Percentiles rank a stretch among this genome's conserved stretches.
Conservation (phyloP, 495 filamentous ascomycete species). For the Thermothielavioides terrestris region DNA sequence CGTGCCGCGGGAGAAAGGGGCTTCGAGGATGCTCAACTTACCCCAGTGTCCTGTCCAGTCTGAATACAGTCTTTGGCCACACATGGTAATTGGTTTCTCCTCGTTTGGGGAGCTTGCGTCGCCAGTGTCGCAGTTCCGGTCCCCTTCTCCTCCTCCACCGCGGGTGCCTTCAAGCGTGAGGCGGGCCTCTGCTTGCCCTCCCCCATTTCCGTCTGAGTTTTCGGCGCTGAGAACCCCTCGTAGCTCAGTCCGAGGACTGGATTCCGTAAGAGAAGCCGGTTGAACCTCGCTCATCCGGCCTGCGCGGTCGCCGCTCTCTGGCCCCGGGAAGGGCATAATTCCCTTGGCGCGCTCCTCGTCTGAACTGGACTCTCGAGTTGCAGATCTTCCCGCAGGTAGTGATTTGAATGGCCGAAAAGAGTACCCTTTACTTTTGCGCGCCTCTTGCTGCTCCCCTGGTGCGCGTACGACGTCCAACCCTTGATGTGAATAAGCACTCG, state of each 20-base stretch:
- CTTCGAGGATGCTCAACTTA: background rate
- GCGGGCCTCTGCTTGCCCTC: background rate
- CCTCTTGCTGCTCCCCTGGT: background rate
- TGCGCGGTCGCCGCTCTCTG: background rate
- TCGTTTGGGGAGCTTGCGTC: background rate
- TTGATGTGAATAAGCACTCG: background rate
- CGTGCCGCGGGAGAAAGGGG: background rate
- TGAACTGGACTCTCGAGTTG: background rate
- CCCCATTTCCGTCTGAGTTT: background rate
- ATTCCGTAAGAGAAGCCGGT: background rate
- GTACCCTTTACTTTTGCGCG: background rate
- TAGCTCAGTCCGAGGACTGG: background rate
- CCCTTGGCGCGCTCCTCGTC: background rate
- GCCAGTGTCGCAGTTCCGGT: background rate
- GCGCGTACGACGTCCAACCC: background rate
- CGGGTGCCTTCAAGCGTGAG: background rate
- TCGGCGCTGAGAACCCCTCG: background rate
- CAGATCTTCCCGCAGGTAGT: background rate
- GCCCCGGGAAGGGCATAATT: background rate
- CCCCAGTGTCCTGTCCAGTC: constrained; percentile 12
- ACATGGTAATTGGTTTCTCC: background rate
- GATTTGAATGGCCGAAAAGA: background rate
- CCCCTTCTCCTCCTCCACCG: no score
- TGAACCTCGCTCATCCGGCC: background rate
- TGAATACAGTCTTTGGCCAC: constrained; percentile 4